Evolutionary conservation across 2,329 filamentous ascomycete genomes (phyloP), one percentile per base, ranked within the genome.

Genomic region (Colletotrichum lini): DNA sequence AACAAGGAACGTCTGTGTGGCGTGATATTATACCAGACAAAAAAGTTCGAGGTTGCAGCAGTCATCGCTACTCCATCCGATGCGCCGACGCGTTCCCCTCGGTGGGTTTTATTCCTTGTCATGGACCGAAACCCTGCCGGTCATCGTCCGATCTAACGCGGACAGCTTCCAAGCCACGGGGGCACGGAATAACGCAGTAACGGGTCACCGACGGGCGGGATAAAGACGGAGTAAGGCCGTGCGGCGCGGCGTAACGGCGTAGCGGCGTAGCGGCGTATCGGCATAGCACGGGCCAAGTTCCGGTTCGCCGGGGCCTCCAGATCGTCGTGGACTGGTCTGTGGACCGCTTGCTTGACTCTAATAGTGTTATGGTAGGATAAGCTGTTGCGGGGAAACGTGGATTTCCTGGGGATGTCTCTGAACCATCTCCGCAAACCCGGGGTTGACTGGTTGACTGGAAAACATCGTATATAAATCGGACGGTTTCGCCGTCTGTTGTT

Each of bases 201-300:
- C 60, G 59, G 59, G 65, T 50, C 18, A 9, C 35, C 23, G 52
- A 21, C 16, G 16, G 18, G 9, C 66, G 66, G 60, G 52, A 68
- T 58, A 65, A 58, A 60, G 16, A 26, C 49, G 44, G 45, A 18
- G 15, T 45, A 21, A 15, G 38, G 10, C 15, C 38, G 40, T 38
- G 59, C 42, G 44, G 58, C 18, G 58, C 61, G 61, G 61, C 49
- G 26, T 65, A 63, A 45, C 65, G 60, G 54, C 52, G 52, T 65
- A 65, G 21, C 67, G 60, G 56, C 45, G 45, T 69, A 69, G 18
- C 67, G 60, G 67, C 45, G 26, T 65, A 59, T 40, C 67, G 67
- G 67, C 53, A n/a, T 69, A 65, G 61, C 66, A 69, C 53, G 38
- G 54, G 47, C 54, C 67, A 65, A 59, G 61, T n/a, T n/a, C 12